Evolutionary conservation across 495 filamentous ascomycete genomes (phyloP).

Genomic region (Rusavskia elegans): DNA sequence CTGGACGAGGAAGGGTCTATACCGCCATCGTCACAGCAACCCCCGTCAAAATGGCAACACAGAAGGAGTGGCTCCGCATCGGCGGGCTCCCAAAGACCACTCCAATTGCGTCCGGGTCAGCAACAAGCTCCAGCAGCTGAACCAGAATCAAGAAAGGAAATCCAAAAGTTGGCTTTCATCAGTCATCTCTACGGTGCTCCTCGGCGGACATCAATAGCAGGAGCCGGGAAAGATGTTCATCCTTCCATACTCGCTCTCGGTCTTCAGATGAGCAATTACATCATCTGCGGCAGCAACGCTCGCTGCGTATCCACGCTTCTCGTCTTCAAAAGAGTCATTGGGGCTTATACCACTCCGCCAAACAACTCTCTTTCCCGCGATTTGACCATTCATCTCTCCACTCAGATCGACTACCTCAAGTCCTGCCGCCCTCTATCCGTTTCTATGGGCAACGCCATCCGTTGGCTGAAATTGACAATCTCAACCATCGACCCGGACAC

Average conservation of each 20-base stretch:
- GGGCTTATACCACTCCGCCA: slow-evolving; percentile 75
- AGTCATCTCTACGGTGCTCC: slow-evolving; percentile 69
- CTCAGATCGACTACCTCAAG: slow-evolving; percentile 86
- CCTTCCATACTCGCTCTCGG: slow-evolving; percentile 73
- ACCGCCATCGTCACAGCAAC: slow-evolving; percentile 7
- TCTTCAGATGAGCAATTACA: slow-evolving; percentile 78
- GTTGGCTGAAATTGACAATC: slow-evolving; percentile 81
- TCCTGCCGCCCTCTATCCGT: slow-evolving; percentile 86
- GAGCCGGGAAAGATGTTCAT: slow-evolving; percentile 77
- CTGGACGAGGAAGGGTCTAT: slow-evolving; percentile 27
- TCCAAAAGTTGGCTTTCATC: slow-evolving; percentile 64
- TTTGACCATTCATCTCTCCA: slow-evolving; percentile 81
- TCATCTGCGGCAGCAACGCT: slow-evolving; percentile 77
- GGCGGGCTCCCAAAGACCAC: slow-evolving; percentile 4
- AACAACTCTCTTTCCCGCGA: slow-evolving; percentile 74
- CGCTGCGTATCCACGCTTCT: slow-evolving; percentile 75
- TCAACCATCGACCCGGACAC: slow-evolving; percentile 68
- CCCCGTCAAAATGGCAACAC: slow-evolving; percentile 11
- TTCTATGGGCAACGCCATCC: slow-evolving; percentile 89
- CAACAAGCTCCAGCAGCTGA: slow-evolving; percentile 24
- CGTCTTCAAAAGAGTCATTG: slow-evolving; percentile 73
- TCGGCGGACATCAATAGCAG: slow-evolving; percentile 51
- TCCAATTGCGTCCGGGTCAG: slow-evolving; percentile 6
- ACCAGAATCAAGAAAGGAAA: slow-evolving; percentile 38
- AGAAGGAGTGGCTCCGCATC: slow-evolving; percentile 8